These are phyloP conservation scores for Neofusicoccum laricinum DNA, from an alignment of 2,329 filamentous ascomycete genomes.

Conservation along the genomic window DNA sequence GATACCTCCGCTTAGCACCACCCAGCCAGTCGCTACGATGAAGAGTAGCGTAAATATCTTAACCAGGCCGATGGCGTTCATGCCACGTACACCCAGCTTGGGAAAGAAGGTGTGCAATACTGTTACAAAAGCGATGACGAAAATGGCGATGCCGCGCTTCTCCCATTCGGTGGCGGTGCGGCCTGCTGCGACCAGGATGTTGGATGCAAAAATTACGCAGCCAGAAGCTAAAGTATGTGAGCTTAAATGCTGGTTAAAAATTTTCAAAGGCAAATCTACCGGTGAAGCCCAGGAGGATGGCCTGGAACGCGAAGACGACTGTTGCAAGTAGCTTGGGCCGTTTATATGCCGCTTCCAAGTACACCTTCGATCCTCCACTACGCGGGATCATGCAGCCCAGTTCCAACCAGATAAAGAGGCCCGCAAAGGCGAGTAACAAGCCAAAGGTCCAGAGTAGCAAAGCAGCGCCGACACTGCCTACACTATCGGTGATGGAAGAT, in stretches of 20 bases:
- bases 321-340: slow-evolving; percentile 63
- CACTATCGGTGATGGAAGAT: slow-evolving; percentile 62
- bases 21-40: slow-evolving; percentile 36
- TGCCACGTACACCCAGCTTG: slow-evolving; percentile 34
- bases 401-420: slow-evolving; percentile 62
- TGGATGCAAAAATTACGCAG: slow-evolving; percentile 67
- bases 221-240: slow-evolving; percentile 52
- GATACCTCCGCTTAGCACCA: slow-evolving; percentile 29
- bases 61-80: slow-evolving; percentile 40
- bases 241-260: background rate
- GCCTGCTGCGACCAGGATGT: slow-evolving; percentile 59
- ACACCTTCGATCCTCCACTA: slow-evolving; percentile 66
- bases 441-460: slow-evolving; percentile 63
- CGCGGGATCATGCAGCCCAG: slow-evolving; percentile 69
- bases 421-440: slow-evolving; percentile 59
- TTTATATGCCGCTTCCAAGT: slow-evolving; percentile 67
- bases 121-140: slow-evolving; percentile 37
- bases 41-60: slow-evolving; percentile 38
- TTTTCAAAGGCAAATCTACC: background rate
- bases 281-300: slow-evolving; percentile 59
- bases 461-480: slow-evolving; percentile 64
- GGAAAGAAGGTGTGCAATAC: slow-evolving; percentile 38
- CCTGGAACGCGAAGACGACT: slow-evolving; percentile 61
- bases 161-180: slow-evolving; percentile 51
- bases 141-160: slow-evolving; percentile 47